Percentiles rank a stretch among this genome's conserved stretches.
Conservation (phyloP, 75 land plant species). For the Selaginella moellendorffii region DNA sequence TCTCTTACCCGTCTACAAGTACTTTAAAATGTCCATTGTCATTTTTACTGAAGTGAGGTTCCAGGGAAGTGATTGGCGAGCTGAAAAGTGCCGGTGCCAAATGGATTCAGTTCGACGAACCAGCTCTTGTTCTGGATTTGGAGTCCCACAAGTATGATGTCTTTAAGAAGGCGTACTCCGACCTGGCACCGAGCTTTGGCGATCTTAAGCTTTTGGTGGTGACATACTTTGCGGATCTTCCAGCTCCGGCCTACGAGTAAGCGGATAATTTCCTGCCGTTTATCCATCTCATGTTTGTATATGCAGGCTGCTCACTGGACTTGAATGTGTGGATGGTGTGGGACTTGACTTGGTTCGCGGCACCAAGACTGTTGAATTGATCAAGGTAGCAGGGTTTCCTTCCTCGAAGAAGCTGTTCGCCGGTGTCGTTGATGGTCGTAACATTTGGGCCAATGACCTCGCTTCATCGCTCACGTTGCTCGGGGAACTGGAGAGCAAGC, state of each 20-base stretch:
- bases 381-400: slow-evolving; percentile 29
- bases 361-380: slow-evolving; percentile 27
- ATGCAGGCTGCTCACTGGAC: slow-evolving; percentile 21
- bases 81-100: slow-evolving; percentile 69
- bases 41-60: neutral
- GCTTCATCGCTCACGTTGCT: slow-evolving; percentile 32
- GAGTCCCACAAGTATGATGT: slow-evolving; percentile 40
- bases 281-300: slow-evolving; percentile 15
- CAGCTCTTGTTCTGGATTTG: slow-evolving; percentile 59
- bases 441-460: slow-evolving; percentile 45
- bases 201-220: neutral
- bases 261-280: neutral
- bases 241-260: neutral
- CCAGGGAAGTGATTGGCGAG: slow-evolving; percentile 59
- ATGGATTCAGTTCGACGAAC: slow-evolving; percentile 77
- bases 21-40: neutral
- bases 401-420: slow-evolving; percentile 36
- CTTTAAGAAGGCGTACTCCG: slow-evolving; percentile 17
- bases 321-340: slow-evolving; percentile 29
- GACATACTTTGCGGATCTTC: neutral
- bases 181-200: neutral
- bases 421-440: slow-evolving; percentile 46
- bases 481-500: slow-evolving; percentile 27
- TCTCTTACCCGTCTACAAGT: slow-evolving; percentile 29
- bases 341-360: slow-evolving; percentile 43